Percentiles rank a stretch among this genome's conserved stretches.
These are phyloP conservation scores for Tylopilus plumbeoviolaceoides DNA, from an alignment of 768 basidiomycete genomes.

Conservation along the genomic window DNA sequence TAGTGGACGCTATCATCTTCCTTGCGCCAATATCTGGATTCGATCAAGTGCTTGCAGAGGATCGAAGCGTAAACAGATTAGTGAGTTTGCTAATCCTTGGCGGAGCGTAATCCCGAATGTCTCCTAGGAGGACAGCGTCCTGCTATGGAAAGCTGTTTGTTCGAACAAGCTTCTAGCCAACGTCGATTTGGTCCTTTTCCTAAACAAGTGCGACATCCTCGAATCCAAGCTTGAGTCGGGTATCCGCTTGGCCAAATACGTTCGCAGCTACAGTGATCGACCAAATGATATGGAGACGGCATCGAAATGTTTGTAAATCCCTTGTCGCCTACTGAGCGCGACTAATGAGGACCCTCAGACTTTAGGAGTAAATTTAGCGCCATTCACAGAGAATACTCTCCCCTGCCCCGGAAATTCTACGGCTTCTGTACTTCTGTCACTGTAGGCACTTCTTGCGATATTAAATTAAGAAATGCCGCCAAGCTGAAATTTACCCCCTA, in stretches of 20 bases:
- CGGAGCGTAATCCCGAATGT: neutral
- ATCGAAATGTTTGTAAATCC: constrained; percentile 50
- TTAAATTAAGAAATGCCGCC: neutral
- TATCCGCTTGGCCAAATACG: constrained; percentile 60
- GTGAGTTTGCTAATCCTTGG: constrained; percentile 25
- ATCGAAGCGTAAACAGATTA: constrained; percentile 48
- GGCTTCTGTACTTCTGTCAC: constrained; percentile 77
- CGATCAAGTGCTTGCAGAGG: constrained; percentile 51
- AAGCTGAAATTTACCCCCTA: constrained; percentile 1
- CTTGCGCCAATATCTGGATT: constrained; percentile 57
- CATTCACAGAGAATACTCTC: constrained; percentile 74
- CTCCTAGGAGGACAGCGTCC: constrained; percentile 67
- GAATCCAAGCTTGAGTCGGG: constrained; percentile 62
- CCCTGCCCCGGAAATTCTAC: constrained; percentile 70
- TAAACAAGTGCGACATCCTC: constrained; percentile 80
- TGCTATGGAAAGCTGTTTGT: constrained; percentile 71
- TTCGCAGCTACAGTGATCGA: constrained; percentile 66
- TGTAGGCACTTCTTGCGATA: constrained; percentile 32
- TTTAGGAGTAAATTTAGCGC: constrained; percentile 69
- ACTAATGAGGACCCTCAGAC: constrained; percentile 37
- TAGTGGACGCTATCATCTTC: constrained; percentile 50
- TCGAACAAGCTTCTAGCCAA: constrained; percentile 65
- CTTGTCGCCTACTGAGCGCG: neutral
- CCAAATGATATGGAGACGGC: constrained; percentile 67
- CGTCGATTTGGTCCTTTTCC: constrained; percentile 73